Evolutionary conservation across 2,329 filamentous ascomycete genomes (phyloP), one percentile per base, ranked within the genome.

Genomic region (Nannizziopsis arthrosporioides): DNA sequence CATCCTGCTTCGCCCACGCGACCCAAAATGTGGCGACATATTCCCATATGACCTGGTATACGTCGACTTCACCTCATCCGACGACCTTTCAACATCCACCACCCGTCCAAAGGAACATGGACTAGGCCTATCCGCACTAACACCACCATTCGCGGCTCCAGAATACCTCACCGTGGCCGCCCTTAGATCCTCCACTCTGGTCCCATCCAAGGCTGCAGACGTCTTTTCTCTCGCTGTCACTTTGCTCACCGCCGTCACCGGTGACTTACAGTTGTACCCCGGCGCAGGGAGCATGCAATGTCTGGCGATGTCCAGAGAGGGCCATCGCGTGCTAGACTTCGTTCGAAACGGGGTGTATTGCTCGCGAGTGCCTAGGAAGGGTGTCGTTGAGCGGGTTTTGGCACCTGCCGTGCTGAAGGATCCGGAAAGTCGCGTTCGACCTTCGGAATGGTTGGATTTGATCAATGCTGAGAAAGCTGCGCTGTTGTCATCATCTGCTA

Each of bases 161-260:
- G 69, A 72, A 45, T 58, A 72, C 5, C 61, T 72, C 12, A 62
- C 58, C 0, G 47, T 67, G 2, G 53, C 60, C 10, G 55, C 57
- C 8, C 49, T 54, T 4, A 63, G 56, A 4, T 62, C 67, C 2
- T 59, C 62, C 1, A 60, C 58, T 10, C 57, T 58, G 0, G 53
- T 57, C 1, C 62, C 67, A 4, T 68, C 67, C 0, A 59, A 64
- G 1, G 60, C 65, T 2, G 68, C 68, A 8, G 69, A 72, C 51
- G 63, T 72, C 1, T 72, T 71, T 49, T 70, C 69, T 0, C 60
- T 72, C 2, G 69, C 68, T 5, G 63, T 70, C 10, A 72, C 68
- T 5, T 56, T 72, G 5, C 59, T 72, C 14, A 67, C 68, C 1
- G 67, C 66, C 10, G 69, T 66, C 2, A 72, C 68, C 4, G 69